Evolutionary conservation across 1,139 yeast genomes (phyloP), one percentile per base, ranked within the genome.

Genomic region (Schizosaccharomyces versatilis): DNA sequence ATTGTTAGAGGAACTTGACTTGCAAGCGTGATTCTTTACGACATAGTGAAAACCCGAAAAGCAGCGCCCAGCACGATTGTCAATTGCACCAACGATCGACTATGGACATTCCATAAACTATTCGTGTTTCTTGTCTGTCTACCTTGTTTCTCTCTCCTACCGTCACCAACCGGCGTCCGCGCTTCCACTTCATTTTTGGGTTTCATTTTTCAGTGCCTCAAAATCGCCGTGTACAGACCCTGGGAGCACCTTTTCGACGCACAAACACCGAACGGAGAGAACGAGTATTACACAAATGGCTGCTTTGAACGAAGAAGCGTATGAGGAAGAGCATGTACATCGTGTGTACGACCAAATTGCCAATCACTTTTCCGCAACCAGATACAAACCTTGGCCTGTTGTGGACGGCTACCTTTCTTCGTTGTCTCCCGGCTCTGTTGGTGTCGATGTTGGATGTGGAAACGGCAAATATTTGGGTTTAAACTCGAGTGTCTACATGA

Each of bases 371-470:
- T 86, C 97, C 2, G 81, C 81, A 61, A 90, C 98, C 0, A 70
- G 98, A 47, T 90, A 86, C 68, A 88, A 84, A 69, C 97, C 97
- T 36, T 90, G 98, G 98, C 98, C 98, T 6, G 80, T 86, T 14
- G 98, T 93, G 15, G 84, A 83, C 56, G 68, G 72, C 59, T 90
- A 82, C 64, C 69, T 90, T 53, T 65, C 62, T 19, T 62, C 61
- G 1, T 71, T 71, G 59, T 55, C 60, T 0, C 61, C 63, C 1
- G 80, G 80, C 6, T 65, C 74, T 3, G 60, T 78, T 7, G 83
- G 83, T 1, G 68, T 77, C 59, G 74, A 71, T 57, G 55, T 90
- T 15, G 98, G 98, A 0, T 90, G 97, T 66, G 98, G 98, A 2
- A 90, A 93, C 64, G 98, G 98, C 9, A 90, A 90, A 64, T 90